These are phyloP conservation scores for Xylaria sp. DNA, from an alignment of 2,329 filamentous ascomycete species.

Conservation along the genomic window DNA sequence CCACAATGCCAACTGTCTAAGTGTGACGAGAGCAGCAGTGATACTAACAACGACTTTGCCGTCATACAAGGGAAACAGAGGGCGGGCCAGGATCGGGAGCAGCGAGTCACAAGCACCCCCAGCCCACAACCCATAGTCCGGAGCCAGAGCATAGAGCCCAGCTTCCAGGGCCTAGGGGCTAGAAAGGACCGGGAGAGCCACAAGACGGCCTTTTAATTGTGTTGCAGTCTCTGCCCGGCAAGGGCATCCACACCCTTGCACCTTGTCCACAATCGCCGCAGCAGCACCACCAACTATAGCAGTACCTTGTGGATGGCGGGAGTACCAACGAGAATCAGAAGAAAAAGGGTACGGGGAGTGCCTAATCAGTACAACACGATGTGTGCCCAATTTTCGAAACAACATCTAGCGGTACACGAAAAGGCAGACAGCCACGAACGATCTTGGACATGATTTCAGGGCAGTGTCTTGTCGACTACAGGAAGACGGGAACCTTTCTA, in stretches of 20 bases:
- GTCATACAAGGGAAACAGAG: conserved; percentile 55
- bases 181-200: conserved; percentile 51
- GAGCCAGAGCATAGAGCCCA: conserved; percentile 24
- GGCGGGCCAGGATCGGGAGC: conserved; percentile 55
- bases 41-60: conserved; percentile 56
- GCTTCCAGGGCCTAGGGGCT: conserved; percentile 36
- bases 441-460: conserved; percentile 4
- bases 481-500: conserved; percentile 3
- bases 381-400: conserved; percentile 39
- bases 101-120: conserved; percentile 49
- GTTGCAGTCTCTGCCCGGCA: conserved; percentile 52
- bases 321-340: conserved; percentile 43
- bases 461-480: conserved; percentile 14
- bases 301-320: conserved; percentile 38
- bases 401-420: conserved; percentile 30
- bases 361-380: conserved; percentile 43
- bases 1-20: conserved; percentile 44
- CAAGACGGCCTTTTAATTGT: conserved; percentile 50
- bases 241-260: conserved; percentile 53
- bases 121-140: conserved; percentile 42
- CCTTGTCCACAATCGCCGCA: conserved; percentile 43
- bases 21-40: conserved; percentile 51
- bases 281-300: conserved; percentile 41
- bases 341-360: conserved; percentile 36
- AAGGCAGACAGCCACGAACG: conserved; percentile 12